Evolutionary conservation across 441 rosid genomes (phyloP), one percentile per base, ranked within the genome.

Genomic region (Aleurites moluccanus): DNA sequence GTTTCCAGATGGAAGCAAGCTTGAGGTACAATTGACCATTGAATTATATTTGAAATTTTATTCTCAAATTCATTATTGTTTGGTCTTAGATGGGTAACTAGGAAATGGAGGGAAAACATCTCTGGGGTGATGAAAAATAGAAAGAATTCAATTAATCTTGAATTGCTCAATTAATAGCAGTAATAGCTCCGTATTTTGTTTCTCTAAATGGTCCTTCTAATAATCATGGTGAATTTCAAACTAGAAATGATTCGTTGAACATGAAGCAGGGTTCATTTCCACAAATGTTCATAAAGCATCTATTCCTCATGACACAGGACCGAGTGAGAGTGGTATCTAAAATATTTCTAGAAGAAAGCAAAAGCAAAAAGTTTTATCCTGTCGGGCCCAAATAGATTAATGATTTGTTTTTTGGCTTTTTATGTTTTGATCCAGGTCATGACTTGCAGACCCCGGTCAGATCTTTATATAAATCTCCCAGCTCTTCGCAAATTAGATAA

Each of bases 401-500:
- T 28, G 44, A 50, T 60, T 65, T 76, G 10, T 64, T n/a, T n/a
- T n/a, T n/a, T n/a, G n/a, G n/a, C n/a, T n/a, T n/a, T n/a, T n/a
- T n/a, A n/a, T n/a, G n/a, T n/a, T 73, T 66, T 72, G 67, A 59
- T 74, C 81, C 87, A 96, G 99, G 93, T 96, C 75, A 96, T 96
- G 99, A 90, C 94, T 57, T 92, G 98, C 84, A 86, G 88, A 81
- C 97, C 98, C 0, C 84, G 99, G 68, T 87, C 93, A 10, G 99
- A 96, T 86, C 94, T 96, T 28, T 92, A 87, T 69, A 75, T 85
- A 73, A 94, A 94, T 69, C 95, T 94, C 74, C 98, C 97, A 8
- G 99, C 98, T 78, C 86, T 96, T 67, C 85, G 90, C 69, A 96
- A 96, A 83, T 86, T 96, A 59, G 98, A 96, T 61, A 94, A 96